Conservation (phyloP, 495 filamentous ascomycete species). For the Podospora australis region DNA sequence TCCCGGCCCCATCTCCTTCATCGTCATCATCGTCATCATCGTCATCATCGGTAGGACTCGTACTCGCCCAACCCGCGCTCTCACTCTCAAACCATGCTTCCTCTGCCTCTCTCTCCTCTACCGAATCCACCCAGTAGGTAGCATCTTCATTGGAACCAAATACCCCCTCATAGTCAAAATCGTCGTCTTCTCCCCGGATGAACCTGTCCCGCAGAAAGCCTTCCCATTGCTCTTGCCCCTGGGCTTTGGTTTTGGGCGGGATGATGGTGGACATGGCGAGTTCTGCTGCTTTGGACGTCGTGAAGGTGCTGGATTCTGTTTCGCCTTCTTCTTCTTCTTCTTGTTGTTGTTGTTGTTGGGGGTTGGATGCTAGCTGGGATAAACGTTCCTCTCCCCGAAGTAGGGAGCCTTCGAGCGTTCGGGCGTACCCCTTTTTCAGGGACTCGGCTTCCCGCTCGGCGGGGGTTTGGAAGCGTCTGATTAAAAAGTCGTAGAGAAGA, state of each 20-base stretch:
- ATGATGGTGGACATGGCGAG: no score
- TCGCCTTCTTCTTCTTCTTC: no score
- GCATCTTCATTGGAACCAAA: no score
- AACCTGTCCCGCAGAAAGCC: conserved; percentile 66
- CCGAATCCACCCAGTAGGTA: conserved; percentile 63
- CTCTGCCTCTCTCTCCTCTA: conserved; percentile 50
- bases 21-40: conserved; percentile 41
- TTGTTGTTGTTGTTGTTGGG: conserved; percentile 30
- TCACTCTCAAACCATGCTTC: conserved; percentile 76
- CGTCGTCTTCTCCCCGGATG: conserved; percentile 60
- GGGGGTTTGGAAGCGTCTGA: conserved; percentile 69
- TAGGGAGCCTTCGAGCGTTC: conserved; percentile 64
- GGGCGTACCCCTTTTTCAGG: conserved; percentile 64
- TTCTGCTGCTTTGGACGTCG: no score
- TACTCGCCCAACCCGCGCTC: conserved; percentile 59
- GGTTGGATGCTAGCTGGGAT: conserved; percentile 40
- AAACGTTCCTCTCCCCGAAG: conserved; percentile 67
- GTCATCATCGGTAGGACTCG: no score
- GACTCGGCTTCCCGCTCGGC: conserved; percentile 68
- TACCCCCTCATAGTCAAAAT: conserved; percentile 69
- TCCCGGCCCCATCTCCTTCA: conserved; percentile 47
- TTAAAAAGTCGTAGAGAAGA: conserved; percentile 69
- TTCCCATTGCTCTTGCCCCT: conserved; percentile 60
- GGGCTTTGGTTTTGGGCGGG: conserved; percentile 53
- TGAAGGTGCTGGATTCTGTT: no score